Conservation (phyloP, 1,284 basidiomycete species). For the Ganoderma leucocontextum region DNA sequence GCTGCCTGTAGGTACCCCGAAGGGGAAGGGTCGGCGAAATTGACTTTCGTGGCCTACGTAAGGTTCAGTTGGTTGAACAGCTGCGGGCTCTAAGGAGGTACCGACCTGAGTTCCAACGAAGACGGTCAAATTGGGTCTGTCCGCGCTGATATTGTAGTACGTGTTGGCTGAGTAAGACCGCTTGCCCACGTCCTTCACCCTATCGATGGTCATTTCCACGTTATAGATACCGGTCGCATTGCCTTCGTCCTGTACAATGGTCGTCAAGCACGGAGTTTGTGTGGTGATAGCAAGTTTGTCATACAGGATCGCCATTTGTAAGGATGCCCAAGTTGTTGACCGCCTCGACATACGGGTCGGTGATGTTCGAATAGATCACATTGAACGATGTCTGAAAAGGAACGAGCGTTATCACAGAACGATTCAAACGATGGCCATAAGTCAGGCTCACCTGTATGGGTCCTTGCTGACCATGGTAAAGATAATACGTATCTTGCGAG, state of each 20-base stretch:
- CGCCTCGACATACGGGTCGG: constrained; percentile 30
- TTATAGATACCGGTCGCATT: constrained; percentile 37
- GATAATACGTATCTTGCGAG: constrained; percentile 15
- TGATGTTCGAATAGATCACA: constrained; percentile 32
- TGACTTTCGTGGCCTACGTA: constrained; percentile 12
- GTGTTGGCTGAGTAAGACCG: constrained; percentile 38
- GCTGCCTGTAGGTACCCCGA: constrained; percentile 58
- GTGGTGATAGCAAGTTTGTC: constrained; percentile 10
- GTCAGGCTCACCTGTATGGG: constrained; percentile 24
- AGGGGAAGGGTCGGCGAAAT: background rate
- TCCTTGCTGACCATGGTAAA: constrained; percentile 22
- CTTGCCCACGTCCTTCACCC: constrained; percentile 27
- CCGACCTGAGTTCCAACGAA: constrained; percentile 27
- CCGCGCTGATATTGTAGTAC: constrained; percentile 28
- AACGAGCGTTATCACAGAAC: background rate
- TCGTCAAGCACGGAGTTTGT: background rate
- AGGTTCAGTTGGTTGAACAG: background rate
- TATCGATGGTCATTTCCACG: constrained; percentile 33
- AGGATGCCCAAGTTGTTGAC: constrained; percentile 33
- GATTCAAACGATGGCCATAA: background rate
- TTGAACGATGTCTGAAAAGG: constrained; percentile 32
- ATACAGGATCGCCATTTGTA: constrained; percentile 35
- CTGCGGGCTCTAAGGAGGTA: background rate
- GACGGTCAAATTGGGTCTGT: constrained; percentile 21
- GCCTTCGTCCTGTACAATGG: constrained; percentile 30